Evolutionary conservation across 108 stramenopile species (phyloP).

Genomic region (Skeletonema costatum): DNA sequence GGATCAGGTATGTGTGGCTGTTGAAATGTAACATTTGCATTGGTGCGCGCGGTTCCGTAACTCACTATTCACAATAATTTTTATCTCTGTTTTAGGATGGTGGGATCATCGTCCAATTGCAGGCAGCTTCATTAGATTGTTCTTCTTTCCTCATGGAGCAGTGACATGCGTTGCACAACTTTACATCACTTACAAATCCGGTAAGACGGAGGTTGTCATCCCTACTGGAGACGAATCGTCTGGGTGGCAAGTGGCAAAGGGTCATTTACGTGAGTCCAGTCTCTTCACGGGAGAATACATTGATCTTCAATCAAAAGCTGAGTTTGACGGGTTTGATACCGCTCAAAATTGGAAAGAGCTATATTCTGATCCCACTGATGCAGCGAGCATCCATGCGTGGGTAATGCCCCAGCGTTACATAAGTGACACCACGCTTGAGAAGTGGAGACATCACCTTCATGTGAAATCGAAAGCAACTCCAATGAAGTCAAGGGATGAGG

Average conservation of each 20-base stretch:
- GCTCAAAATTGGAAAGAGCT: conserved; percentile 16
- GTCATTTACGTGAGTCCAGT: conserved; percentile 44
- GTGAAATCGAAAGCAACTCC: conserved; percentile 23
- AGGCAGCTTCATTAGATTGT: conserved; percentile 39
- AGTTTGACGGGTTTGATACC: conserved; percentile 46
- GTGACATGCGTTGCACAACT: conserved; percentile 44
- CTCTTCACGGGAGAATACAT: conserved; percentile 54
- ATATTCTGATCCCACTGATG: neutral
- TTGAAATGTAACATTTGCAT: neutral
- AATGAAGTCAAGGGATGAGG: neutral
- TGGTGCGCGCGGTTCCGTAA: neutral
- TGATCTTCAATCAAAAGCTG: conserved; percentile 33
- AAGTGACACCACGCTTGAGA: conserved; percentile 45
- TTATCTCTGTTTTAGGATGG: conserved; percentile 35
- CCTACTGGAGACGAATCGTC: conserved; percentile 33
- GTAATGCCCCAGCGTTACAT: conserved; percentile 24
- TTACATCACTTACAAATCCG: conserved; percentile 38
- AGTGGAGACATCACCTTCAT: conserved; percentile 39
- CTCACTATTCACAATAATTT: neutral
- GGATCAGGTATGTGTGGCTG: conserved; percentile 22
- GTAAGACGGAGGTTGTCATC: conserved; percentile 29
- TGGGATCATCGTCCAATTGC: conserved; percentile 56
- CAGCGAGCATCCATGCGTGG: conserved; percentile 19
- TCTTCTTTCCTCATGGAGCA: conserved; percentile 37
- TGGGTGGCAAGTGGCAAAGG: conserved; percentile 49